Base-by-base conservation (phyloP, 2,329 filamentous ascomycete species). In the Sarocladiaceae sp. region DNA sequence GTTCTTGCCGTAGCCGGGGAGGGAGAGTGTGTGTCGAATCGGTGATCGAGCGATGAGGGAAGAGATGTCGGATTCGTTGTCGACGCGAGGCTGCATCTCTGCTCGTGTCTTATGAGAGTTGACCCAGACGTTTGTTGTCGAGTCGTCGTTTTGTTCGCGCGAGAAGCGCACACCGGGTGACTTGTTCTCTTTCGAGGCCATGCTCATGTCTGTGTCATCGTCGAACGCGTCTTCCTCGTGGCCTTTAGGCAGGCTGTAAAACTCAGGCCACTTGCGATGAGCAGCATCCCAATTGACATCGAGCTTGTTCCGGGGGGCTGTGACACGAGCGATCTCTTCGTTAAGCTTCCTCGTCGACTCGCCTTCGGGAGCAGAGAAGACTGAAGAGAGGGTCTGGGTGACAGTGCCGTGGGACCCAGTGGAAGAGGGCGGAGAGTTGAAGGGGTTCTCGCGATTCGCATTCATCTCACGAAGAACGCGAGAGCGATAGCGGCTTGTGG, bases 381-480 rank as follows among this genome's bases (percentile, higher is more conserved):
- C 62, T 33, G 73, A 71, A 29, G 74, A 75, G 43, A 69, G 55
- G 35, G 73, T 78, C 44, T 72, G 68, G 55, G 72, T 75, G 50
- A 78, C 66, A 48, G 73, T 76, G 56, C 74, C 74, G 59, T 77
- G 74, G 43, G 72, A 74, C 45, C 74, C 74, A 23, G 74, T 78
- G 6, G 74, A 78, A 6, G 74, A 76, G 16, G 74, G 74, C 4
- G 75, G 75, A 16, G 74, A 78, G 60, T 74, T 75, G 62, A 76
- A 78, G 5, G 74, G 74, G 57, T 78, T 74, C 47, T 74, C 66
- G 58, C 68, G 66, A 59, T 72, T 69, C 50, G 69, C 63, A 40
- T 70, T 68, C 69, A 74, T 73, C 61, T 74, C 72, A 59, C 72
- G 67, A 53, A 70, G 63, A 48, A 70, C 68, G 52, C 68, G 68